A percentile compares a stretch with the other conserved stretches of the same genome.
These are phyloP conservation scores for Coniochaeta ligniaria DNA, from an alignment of 2,329 filamentous ascomycete species.

Conservation along the genomic window DNA sequence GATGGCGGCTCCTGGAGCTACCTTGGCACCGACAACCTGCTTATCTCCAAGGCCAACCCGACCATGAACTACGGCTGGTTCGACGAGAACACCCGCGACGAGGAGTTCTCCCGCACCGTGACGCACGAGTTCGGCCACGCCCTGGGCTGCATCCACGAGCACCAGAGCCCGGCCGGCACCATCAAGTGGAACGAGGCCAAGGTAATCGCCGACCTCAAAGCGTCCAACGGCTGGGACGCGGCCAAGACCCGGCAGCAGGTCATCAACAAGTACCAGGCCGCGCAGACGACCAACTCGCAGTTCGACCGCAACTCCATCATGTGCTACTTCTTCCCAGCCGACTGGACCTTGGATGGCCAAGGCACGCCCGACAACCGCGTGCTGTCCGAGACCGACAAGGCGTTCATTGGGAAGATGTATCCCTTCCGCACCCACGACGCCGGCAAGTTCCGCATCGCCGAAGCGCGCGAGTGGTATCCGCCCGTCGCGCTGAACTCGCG, in stretches of 20 bases:
- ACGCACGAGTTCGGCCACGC: conserved; percentile 22
- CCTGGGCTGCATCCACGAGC: conserved; percentile 19
- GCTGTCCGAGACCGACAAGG: conserved; percentile 13
- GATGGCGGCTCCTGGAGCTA: conserved; percentile 5
- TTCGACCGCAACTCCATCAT: conserved; percentile 16
- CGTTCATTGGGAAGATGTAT: conserved; percentile 11
- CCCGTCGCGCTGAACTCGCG: background rate
- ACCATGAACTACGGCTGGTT: conserved; percentile 20
- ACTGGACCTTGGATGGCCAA: conserved; percentile 9
- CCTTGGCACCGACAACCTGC: conserved; percentile 6
- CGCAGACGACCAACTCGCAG: conserved; percentile 2
- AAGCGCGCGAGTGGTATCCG: background rate
- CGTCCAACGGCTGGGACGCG: conserved; percentile 3
- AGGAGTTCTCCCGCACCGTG: conserved; percentile 10
- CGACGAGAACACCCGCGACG: conserved; percentile 10
- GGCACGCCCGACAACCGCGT: conserved; percentile 6
- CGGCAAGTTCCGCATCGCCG: conserved; percentile 5
- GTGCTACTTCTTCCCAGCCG: conserved; percentile 12
- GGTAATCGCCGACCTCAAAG: conserved; percentile 11
- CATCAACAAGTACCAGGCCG: background rate
- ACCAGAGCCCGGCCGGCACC: conserved; percentile 12
- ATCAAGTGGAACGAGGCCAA: conserved; percentile 16
- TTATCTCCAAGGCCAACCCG: background rate
- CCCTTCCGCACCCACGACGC: conserved; percentile 3
- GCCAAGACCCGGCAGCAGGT: conserved; percentile 4